Evolutionary conservation across 2,329 filamentous ascomycete genomes (phyloP).

Genomic region (Helminthosporium solani): DNA sequence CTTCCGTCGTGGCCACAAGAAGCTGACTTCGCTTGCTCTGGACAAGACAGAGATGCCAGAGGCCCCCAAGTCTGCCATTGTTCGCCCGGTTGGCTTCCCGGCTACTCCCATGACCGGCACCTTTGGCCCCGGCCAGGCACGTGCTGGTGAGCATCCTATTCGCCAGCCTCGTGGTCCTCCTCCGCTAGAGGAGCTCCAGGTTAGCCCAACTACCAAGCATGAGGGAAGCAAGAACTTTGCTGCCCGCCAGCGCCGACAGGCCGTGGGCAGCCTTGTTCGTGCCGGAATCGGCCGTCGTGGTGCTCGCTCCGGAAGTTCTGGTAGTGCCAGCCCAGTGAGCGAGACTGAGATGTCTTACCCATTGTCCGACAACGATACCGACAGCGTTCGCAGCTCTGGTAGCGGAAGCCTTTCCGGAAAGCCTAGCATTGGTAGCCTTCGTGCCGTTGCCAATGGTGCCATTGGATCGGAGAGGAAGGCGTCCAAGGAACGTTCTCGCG

Average conservation of each 20-base stretch:
- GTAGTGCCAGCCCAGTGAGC: conserved; percentile 85
- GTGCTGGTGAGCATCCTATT: conserved; percentile 89
- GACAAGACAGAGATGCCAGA: conserved; percentile 56
- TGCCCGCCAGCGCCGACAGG: conserved; percentile 85
- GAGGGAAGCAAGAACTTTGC: conserved; percentile 98
- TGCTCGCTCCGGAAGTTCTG: conserved; percentile 64
- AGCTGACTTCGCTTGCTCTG: conserved; percentile 68
- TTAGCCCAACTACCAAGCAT: conserved; percentile 86
- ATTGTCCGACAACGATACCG: conserved; percentile 64
- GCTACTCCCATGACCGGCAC: conserved; percentile 77
- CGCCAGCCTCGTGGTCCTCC: conserved; percentile 93
- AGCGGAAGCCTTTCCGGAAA: conserved; percentile 81
- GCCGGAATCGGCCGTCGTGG: conserved; percentile 82
- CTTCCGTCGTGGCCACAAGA: conserved; percentile 92
- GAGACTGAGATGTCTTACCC: conserved; percentile 72
- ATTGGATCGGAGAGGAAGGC: conserved; percentile 84
- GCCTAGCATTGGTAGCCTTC: conserved; percentile 70
- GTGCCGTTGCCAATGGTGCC: conserved; percentile 76
- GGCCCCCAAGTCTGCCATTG: conserved; percentile 70
- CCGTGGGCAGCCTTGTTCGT: conserved; percentile 86
- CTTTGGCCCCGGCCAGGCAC: conserved; percentile 89
- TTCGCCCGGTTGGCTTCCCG: conserved; percentile 63
- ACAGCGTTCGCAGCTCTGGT: conserved; percentile 58
- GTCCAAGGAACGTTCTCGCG: conserved; percentile 40
- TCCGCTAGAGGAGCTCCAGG: conserved; percentile 82